phyloP scores from a whole-genome alignment of 2,329 filamentous ascomycete genomes.

The Penicillium sp. region DNA sequence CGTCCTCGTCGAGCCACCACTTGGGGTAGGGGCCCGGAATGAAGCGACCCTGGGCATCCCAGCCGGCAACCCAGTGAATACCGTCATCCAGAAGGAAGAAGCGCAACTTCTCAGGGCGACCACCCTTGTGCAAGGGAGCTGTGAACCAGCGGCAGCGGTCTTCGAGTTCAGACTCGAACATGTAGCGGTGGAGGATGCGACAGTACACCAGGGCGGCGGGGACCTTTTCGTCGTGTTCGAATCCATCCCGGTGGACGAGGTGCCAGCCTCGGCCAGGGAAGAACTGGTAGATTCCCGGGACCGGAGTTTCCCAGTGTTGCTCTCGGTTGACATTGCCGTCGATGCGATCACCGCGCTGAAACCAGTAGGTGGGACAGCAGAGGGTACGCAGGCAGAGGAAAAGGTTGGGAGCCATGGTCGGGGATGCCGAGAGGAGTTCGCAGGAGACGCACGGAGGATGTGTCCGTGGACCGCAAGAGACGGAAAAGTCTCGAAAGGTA shows the following conservation, averaged over 20 bases:
- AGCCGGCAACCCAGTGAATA: conserved; percentile 50
- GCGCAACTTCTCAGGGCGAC: conserved; percentile 39
- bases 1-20: conserved; percentile 47
- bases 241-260: conserved; percentile 43
- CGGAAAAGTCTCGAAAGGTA: neutral
- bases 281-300: conserved; percentile 51
- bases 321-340: conserved; percentile 42
- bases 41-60: conserved; percentile 51
- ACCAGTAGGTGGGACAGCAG: conserved; percentile 52
- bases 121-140: conserved; percentile 39
- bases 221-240: conserved; percentile 33
- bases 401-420: conserved; percentile 51
- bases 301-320: conserved; percentile 50
- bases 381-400: conserved; percentile 50
- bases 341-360: conserved; percentile 40
- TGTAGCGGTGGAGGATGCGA: conserved; percentile 49
- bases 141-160: conserved; percentile 45
- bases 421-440: conserved; percentile 6
- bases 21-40: conserved; percentile 51
- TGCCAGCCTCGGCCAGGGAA: conserved; percentile 52
- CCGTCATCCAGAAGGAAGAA: conserved; percentile 53
- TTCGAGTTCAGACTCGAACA: conserved; percentile 50
- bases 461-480: conserved; percentile 2
- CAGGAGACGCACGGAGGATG: neutral
- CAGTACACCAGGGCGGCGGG: conserved; percentile 47